A percentile compares a stretch with the other conserved stretches of the same genome.
These are phyloP conservation scores for Phytophthora kernoviae DNA, from an alignment of 352 stramenopile species.

Conservation along the genomic window DNA sequence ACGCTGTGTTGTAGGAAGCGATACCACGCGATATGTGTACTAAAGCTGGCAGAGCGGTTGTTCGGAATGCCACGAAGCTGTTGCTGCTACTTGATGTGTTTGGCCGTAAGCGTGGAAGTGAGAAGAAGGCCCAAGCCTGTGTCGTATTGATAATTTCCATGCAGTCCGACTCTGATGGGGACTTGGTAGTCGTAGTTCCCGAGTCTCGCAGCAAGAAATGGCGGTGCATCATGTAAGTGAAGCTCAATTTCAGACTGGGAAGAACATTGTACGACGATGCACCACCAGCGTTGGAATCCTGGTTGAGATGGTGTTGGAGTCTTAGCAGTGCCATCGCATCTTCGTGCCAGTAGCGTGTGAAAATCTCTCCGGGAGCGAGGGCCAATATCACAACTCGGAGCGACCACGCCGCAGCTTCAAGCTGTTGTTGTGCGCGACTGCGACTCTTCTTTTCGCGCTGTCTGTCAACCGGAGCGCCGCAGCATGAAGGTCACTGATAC, in stretches of 20 bases:
- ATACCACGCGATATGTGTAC: constrained; percentile 62
- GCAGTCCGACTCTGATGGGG: constrained; percentile 56
- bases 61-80: constrained; percentile 38
- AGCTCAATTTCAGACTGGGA: constrained; percentile 30
- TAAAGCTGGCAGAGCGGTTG: constrained; percentile 46
- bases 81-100: constrained; percentile 28
- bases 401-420: constrained; percentile 46
- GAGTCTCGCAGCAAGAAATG: constrained; percentile 47
- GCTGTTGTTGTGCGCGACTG: constrained; percentile 52
- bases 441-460: constrained; percentile 32
- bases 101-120: constrained; percentile 34
- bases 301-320: constrained; percentile 73
- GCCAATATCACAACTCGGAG: constrained; percentile 55
- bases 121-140: constrained; percentile 83
- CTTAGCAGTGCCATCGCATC: constrained; percentile 58
- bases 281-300: constrained; percentile 39
- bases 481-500: constrained; percentile 64
- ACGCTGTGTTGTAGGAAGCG: constrained; percentile 72
- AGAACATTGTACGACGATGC: constrained; percentile 26
- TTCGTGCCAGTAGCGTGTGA: constrained; percentile 74
- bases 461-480: constrained; percentile 47
- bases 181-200: constrained; percentile 14
- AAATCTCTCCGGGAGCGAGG: constrained; percentile 64
- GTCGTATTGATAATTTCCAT: constrained; percentile 87
- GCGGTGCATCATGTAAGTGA: constrained; percentile 48